These are phyloP conservation scores for Schizosaccharomyces osmophilus DNA, from an alignment of 805 yeast genomes.

Conservation along the genomic window DNA sequence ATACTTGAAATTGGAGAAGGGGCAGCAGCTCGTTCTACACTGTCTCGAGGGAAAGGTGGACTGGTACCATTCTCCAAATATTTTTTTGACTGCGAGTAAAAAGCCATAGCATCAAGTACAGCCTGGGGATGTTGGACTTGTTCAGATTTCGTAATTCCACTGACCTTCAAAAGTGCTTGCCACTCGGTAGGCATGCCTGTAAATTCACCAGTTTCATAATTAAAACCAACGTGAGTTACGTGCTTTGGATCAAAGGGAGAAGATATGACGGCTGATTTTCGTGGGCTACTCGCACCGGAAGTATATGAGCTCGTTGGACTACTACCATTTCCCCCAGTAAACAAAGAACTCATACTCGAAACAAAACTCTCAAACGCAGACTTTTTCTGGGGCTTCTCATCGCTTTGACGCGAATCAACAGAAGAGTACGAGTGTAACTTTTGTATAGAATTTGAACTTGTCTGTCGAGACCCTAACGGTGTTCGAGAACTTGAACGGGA, in stretches of 20 bases:
- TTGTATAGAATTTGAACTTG: not conserved
- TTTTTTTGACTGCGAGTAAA: constrained; percentile 19
- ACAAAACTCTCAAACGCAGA: not conserved
- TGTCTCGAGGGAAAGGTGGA: not conserved
- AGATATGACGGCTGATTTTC: constrained; percentile 29
- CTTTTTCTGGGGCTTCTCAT: not conserved
- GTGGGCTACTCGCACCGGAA: not conserved
- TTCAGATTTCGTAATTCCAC: constrained; percentile 55
- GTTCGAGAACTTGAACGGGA: not conserved
- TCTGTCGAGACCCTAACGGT: not conserved
- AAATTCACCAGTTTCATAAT: constrained; percentile 46
- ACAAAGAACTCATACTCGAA: constrained; percentile 1
- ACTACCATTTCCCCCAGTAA: not conserved
- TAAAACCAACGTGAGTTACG: constrained; percentile 68
- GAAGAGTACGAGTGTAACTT: not conserved
- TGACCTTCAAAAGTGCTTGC: constrained; percentile 48
- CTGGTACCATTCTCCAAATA: not conserved
- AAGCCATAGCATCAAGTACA: constrained; percentile 60
- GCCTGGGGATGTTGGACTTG: constrained; percentile 70
- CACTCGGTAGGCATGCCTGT: constrained; percentile 58
- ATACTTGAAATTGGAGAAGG: not conserved
- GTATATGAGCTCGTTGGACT: not conserved
- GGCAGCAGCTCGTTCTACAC: not conserved
- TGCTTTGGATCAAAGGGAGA: constrained; percentile 79
- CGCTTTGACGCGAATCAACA: not conserved